Conservation (phyloP, 2,329 filamentous ascomycete species). For the Apiospora phragmitis region DNA sequence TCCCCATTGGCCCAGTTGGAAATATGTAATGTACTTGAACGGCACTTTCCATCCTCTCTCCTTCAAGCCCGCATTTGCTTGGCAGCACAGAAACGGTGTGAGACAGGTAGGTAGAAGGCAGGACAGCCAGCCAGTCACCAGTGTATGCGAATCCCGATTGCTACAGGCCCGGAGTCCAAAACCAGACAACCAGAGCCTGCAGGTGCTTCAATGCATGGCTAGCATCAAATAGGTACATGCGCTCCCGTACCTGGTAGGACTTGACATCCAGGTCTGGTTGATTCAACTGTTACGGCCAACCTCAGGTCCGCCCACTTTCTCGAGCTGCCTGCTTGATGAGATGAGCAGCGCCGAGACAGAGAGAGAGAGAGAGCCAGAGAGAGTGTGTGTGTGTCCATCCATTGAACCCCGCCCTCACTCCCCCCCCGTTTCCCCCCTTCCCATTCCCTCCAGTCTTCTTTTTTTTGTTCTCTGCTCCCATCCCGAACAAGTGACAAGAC, state of each 20-base stretch:
- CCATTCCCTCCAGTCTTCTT: conserved; percentile 14
- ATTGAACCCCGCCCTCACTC: neutral
- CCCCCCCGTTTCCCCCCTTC: neutral
- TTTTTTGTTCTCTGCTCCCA: conserved; percentile 14
- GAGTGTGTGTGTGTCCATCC: neutral
- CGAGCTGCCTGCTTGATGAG: neutral
- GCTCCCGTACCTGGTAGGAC: neutral
- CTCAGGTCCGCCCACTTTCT: conserved; percentile 3
- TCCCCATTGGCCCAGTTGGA: neutral
- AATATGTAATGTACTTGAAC: neutral
- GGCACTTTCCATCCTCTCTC: neutral
- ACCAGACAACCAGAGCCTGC: neutral
- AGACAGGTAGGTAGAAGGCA: neutral
- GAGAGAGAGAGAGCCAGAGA: neutral
- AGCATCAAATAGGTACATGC: neutral
- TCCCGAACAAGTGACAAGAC: conserved; percentile 13
- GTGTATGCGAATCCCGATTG: neutral
- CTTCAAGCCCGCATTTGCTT: neutral
- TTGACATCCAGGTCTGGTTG: neutral
- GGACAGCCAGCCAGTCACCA: neutral
- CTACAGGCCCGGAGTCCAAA: neutral
- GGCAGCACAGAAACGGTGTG: neutral
- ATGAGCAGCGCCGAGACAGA: neutral
- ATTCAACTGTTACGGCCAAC: neutral
- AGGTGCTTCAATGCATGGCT: neutral